Evolutionary conservation across 164 flowering plant genomes (phyloP), one percentile per base, ranked within the genome.

Genomic region (Amborella trichopoda): DNA sequence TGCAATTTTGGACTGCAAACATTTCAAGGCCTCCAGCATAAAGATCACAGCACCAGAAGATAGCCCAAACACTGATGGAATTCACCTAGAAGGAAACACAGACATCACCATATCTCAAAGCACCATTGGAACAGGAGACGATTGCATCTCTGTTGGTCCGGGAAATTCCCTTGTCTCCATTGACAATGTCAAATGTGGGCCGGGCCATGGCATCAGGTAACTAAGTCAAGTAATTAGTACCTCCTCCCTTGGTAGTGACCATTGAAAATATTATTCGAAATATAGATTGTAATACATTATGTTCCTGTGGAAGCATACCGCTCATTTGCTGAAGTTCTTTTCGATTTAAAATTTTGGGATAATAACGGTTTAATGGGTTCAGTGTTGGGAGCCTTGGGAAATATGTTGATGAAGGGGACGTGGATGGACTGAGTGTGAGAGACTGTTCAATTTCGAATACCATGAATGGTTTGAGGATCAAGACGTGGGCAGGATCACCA

Each of bases 41-140:
- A 46, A 19, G 0, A 40, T 72, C 5, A 19, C 27, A 2, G 74
- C 77, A 2, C 77, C 81, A 1, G 62, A 13, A 0, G 22, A 57
- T 10, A 67, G 77, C 40, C 75, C 66, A 4, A 72, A 72, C 69
- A 75, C 81, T 0, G 77, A 75, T 30, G 77, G 81, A 0, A 66
- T 72, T 22, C 74, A 50, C 38, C 51, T 75, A 22, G 71, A 64
- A 1, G 10, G n/a, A 22, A 67, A 63, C 1, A 38, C n/a, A 2
- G 46, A 38, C 6, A 56, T 72, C 9, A 52, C 8, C n/a, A 62
- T 75, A 1, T 2, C 37, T 0, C 18, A 34, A 9, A 17, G 64
- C 8, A 4, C 5, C 17, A 75, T 75, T 2, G 61, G 38, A 12
- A 65, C 73, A 6, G 76, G 76, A 1, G 82, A 77, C 26, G 77